Evolutionary conservation across 2,329 filamentous ascomycete species (phyloP).

Genomic region (Stagonosporopsis rhizophila): DNA sequence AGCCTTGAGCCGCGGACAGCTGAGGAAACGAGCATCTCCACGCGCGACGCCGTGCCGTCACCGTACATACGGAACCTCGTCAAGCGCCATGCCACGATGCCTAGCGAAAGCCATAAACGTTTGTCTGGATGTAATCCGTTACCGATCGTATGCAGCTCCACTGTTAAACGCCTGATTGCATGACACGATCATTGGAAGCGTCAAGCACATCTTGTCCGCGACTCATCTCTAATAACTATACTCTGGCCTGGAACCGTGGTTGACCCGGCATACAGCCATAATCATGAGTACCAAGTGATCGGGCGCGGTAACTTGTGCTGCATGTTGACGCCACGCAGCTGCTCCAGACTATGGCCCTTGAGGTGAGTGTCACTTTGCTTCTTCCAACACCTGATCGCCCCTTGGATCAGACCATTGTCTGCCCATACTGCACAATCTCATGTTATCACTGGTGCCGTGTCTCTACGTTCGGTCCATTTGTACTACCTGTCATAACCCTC

Average conservation of each 20-base stretch:
- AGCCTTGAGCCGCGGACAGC: not conserved
- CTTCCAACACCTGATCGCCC: conserved; percentile 6
- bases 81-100: not conserved
- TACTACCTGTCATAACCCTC: not conserved
- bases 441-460: not conserved
- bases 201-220: not conserved
- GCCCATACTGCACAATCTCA: not conserved
- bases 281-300: not conserved
- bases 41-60: not conserved
- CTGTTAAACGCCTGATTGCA: not conserved
- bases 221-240: too few relatives aligned
- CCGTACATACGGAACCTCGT: not conserved
- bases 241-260: not conserved
- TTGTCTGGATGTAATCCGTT: not conserved
- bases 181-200: not conserved
- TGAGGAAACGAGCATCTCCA: not conserved
- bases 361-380: conserved; percentile 9
- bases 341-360: conserved; percentile 1
- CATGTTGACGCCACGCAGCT: conserved; percentile 1
- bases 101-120: not conserved
- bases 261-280: not conserved
- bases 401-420: conserved; percentile 9
- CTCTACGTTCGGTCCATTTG: not conserved
- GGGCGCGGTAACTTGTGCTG: not conserved
- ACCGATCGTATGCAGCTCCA: not conserved